These are phyloP conservation scores for Pseudocercospora vitis DNA, from an alignment of 2,329 filamentous ascomycete genomes.

Conservation along the genomic window DNA sequence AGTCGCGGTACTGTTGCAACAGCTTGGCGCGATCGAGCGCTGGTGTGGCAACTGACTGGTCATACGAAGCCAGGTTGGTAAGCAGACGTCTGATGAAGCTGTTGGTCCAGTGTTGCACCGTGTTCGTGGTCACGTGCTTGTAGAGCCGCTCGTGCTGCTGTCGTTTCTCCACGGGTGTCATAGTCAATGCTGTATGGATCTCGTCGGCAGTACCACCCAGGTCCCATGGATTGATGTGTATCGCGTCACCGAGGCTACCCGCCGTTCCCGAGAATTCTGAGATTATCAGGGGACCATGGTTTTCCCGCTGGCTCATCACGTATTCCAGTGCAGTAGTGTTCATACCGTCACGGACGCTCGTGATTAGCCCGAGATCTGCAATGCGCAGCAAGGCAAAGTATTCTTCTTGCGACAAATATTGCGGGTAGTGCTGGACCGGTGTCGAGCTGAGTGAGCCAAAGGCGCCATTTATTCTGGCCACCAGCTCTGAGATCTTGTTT, in stretches of 20 bases:
- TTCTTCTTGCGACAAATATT: constrained; percentile 85
- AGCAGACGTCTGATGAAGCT: constrained; percentile 77
- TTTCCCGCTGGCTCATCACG: constrained; percentile 84
- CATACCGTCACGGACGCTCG: constrained; percentile 94
- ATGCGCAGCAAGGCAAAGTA: constrained; percentile 92
- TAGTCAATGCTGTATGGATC: constrained; percentile 77
- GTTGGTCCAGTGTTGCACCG: constrained; percentile 81
- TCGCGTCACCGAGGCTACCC: constrained; percentile 77
- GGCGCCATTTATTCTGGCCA: constrained; percentile 85
- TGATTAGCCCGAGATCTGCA: constrained; percentile 90
- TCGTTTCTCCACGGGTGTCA: constrained; percentile 65
- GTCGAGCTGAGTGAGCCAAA: constrained; percentile 87
- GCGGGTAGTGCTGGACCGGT: constrained; percentile 91
- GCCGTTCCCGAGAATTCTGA: constrained; percentile 97
- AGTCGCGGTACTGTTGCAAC: constrained; percentile 70
- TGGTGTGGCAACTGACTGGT: constrained; percentile 74
- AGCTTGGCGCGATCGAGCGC: constrained; percentile 73
- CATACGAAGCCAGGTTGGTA: constrained; percentile 74
- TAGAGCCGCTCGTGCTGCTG: constrained; percentile 74
- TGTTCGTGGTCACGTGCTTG: constrained; percentile 79
- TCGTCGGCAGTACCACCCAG: constrained; percentile 77
- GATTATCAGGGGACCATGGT: constrained; percentile 82
- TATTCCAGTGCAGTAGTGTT: constrained; percentile 97
- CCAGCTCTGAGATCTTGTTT: constrained; percentile 84
- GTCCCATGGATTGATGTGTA: constrained; percentile 97